Evolutionary conservation across 2,329 filamentous ascomycete species (phyloP), one percentile per base, ranked within the genome.

Genomic region (Blastomyces percursus): DNA sequence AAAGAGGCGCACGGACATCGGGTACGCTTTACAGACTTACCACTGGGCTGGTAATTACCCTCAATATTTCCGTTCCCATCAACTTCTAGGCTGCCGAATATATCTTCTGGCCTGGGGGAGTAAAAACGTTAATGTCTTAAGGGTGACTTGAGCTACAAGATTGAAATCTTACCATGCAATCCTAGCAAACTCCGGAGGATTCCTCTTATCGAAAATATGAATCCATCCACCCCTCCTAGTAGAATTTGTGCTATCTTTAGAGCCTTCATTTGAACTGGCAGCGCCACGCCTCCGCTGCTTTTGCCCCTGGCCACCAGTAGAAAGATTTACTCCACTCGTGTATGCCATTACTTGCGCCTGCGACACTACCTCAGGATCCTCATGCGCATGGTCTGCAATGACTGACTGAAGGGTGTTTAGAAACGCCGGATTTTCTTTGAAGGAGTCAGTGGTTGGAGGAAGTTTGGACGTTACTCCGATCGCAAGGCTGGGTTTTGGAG

Each of bases 81-180:
- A 4, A 87, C 81, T 71, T 87, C 84, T 30, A 87, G 69, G 67
- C 83, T 86, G 16, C 84, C 84, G 69, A 87, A 83, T 59, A 87
- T 87, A 72, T 87, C 84, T 70, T 87, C 84, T 0, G 84, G 84
- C 71, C 78, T 79, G 46, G n/a, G 5, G 40, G n/a, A 6, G 46
- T 27, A 16, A 3, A 24, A 60, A 59, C n/a, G n/a, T 46, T 73
- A 61, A 69, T 24, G 42, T 19, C 24, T 7, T 38, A 38, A 38
- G 66, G 44, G 42, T 21, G 27, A 21, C 2, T 35, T 21, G 35
- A n/a, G 59, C 35, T 24, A 21, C n/a, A 9, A 42, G 5, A 27
- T 48, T 19, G 24, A 44, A 9, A 5, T 16, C 68, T 60, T 71
- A 77, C 80, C 81, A 85, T 60, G 84, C 82, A 65, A 86, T 85